Evolutionary conservation across 1,139 yeast species (phyloP).

Genomic region (Candida pseudoviswanathii): DNA sequence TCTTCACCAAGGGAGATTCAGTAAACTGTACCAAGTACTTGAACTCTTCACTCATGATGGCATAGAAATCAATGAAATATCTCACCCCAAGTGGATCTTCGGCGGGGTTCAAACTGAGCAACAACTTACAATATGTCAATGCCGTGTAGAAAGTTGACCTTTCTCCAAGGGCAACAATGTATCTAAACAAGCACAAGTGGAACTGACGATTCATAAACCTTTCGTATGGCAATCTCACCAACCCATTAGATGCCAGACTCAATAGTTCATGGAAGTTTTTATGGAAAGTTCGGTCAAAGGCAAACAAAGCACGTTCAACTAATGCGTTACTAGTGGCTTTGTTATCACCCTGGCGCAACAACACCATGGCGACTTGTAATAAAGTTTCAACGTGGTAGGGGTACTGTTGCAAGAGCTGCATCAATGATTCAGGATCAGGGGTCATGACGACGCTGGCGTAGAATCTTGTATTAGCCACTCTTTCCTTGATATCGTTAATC

Average conservation of each 20-base stretch:
- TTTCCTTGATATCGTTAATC: conserved; percentile 37
- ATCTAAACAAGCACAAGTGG: conserved; percentile 71
- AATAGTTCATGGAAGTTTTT: conserved; percentile 43
- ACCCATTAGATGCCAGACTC: conserved; percentile 57
- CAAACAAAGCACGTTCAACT: conserved; percentile 75
- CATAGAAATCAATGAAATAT: conserved; percentile 79
- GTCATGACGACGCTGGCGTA: conserved; percentile 66
- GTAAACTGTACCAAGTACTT: conserved; percentile 60
- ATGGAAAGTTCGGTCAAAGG: conserved; percentile 64
- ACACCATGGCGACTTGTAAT: conserved; percentile 76
- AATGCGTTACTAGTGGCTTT: conserved; percentile 70
- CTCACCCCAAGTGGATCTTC: conserved; percentile 87
- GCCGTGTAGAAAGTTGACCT: conserved; percentile 81
- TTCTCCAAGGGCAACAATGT: conserved; percentile 70
- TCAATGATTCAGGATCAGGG: conserved; percentile 72
- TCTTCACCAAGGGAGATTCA: conserved; percentile 54
- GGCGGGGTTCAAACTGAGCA: conserved; percentile 69
- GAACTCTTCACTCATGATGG: conserved; percentile 67
- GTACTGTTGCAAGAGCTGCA: conserved; percentile 53
- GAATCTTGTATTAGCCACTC: conserved; percentile 59
- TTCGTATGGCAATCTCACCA: conserved; percentile 75
- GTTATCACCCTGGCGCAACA: conserved; percentile 74
- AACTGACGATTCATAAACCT: conserved; percentile 75
- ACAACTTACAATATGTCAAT: conserved; percentile 67
- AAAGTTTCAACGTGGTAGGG: conserved; percentile 82